Conservation (phyloP, 305 asterid species). For the Coffea humblotiana region DNA sequence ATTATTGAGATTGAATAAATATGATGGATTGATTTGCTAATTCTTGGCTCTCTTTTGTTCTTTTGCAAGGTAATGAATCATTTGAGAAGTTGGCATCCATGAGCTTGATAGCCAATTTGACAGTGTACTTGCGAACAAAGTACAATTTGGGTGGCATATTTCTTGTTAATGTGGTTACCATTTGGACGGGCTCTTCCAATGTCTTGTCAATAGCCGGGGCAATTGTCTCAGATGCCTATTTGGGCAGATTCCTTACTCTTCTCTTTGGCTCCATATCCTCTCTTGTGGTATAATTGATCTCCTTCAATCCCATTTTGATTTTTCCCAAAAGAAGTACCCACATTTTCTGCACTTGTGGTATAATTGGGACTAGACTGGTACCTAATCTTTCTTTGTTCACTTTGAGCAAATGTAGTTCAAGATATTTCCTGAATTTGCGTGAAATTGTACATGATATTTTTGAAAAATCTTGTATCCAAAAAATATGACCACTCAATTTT, state of each 20-base stretch:
- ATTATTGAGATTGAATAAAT: neutral
- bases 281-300: constrained; percentile 40
- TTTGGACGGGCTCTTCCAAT: constrained; percentile 68
- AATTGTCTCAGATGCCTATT: constrained; percentile 54
- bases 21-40: neutral
- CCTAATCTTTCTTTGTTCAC: no score
- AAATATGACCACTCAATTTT: neutral
- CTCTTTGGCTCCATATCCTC: constrained; percentile 57
- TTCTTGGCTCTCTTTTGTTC: neutral
- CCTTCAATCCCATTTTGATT: no score
- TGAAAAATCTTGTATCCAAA: neutral
- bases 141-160: constrained; percentile 63
- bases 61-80: constrained; percentile 59
- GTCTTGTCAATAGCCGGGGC: constrained; percentile 65
- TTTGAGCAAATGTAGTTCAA: no score
- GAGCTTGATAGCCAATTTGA: constrained; percentile 64
- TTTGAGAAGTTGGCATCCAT: constrained; percentile 87
- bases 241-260: constrained; percentile 69
- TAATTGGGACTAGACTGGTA: no score
- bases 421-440: no score
- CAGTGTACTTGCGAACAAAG: constrained; percentile 54
- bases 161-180: constrained; percentile 61
- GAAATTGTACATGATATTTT: no score
- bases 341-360: no score
- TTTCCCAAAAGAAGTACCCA: no score